Conservation (phyloP, 768 basidiomycete species). For the Tulasnella sp. region DNA sequence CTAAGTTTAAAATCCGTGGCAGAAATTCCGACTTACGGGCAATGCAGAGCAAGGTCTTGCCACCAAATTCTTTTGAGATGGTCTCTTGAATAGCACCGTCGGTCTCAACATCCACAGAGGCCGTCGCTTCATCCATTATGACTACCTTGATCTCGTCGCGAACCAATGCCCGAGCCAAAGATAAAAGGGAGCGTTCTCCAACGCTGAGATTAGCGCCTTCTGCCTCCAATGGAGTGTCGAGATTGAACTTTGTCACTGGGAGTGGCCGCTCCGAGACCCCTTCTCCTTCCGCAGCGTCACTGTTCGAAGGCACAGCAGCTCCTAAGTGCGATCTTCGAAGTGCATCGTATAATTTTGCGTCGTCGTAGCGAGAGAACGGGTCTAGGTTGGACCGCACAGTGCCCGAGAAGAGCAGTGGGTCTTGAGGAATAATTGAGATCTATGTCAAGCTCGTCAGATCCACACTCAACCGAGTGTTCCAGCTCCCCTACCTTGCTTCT, state of each 20-base stretch:
- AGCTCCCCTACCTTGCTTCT: constrained; percentile 15
- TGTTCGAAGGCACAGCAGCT: constrained; percentile 24
- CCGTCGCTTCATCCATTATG: constrained; percentile 25
- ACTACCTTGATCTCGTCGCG: constrained; percentile 34
- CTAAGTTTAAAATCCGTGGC: background rate
- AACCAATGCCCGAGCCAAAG: constrained; percentile 27
- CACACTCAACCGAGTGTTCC: too few species aligned
- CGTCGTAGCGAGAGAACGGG: constrained; percentile 35
- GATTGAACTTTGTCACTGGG: constrained; percentile 30
- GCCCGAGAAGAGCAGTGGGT: constrained; percentile 31
- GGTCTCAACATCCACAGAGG: constrained; percentile 30
- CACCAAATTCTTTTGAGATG: constrained; percentile 31
- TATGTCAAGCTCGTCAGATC: background rate
- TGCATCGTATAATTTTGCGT: constrained; percentile 36
- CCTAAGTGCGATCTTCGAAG: constrained; percentile 36
- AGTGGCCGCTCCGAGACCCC: background rate
- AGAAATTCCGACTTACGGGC: constrained; percentile 4
- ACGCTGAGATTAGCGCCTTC: constrained; percentile 35
- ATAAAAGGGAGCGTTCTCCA: constrained; percentile 30
- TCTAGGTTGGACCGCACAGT: constrained; percentile 29
- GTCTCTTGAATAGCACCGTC: constrained; percentile 28
- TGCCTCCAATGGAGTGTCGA: constrained; percentile 38
- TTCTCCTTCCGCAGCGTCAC: background rate
- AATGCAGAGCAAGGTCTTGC: constrained; percentile 23
- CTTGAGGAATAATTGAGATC: constrained; percentile 30